Percentiles rank a stretch among this genome's conserved stretches.
These are phyloP conservation scores for Dillenia turbinata DNA, from an alignment of 164 flowering plant species.

Conservation along the genomic window DNA sequence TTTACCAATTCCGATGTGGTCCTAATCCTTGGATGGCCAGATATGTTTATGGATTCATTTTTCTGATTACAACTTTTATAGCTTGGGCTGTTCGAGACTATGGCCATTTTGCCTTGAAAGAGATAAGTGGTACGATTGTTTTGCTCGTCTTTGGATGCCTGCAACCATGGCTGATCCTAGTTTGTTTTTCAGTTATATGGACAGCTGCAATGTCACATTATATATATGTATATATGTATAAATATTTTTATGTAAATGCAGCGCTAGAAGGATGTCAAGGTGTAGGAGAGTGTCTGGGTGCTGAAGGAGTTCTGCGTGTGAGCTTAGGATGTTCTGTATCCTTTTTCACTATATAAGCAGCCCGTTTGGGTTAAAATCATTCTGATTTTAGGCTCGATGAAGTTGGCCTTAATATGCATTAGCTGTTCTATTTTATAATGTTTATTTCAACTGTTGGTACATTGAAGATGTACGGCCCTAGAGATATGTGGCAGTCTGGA, in stretches of 20 bases:
- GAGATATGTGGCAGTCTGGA: conserved; percentile 82
- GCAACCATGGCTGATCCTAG: not conserved
- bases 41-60: conserved; percentile 66
- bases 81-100: conserved; percentile 89
- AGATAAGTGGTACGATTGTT: conserved; percentile 55
- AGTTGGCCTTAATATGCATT: conserved; percentile 32
- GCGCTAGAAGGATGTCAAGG: conserved; percentile 68
- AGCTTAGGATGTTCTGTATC: conserved; percentile 95
- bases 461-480: conserved; percentile 39
- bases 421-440: conserved; percentile 76
- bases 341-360: conserved; percentile 20
- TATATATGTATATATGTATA: too few species aligned
- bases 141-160: not conserved
- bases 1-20: conserved; percentile 49
- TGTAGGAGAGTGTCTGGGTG: conserved; percentile 60
- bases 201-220: not conserved
- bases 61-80: conserved; percentile 50
- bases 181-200: not conserved
- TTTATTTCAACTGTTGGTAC: conserved; percentile 76
- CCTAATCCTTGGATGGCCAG: conserved; percentile 91
- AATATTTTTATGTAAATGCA: conserved; percentile 21
- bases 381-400: not conserved
- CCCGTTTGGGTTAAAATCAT: not conserved
- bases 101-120: conserved; percentile 39
- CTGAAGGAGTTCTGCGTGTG: conserved; percentile 85